Base-by-base conservation (phyloP, 768 basidiomycete species). In the Tulasnella sp. region DNA sequence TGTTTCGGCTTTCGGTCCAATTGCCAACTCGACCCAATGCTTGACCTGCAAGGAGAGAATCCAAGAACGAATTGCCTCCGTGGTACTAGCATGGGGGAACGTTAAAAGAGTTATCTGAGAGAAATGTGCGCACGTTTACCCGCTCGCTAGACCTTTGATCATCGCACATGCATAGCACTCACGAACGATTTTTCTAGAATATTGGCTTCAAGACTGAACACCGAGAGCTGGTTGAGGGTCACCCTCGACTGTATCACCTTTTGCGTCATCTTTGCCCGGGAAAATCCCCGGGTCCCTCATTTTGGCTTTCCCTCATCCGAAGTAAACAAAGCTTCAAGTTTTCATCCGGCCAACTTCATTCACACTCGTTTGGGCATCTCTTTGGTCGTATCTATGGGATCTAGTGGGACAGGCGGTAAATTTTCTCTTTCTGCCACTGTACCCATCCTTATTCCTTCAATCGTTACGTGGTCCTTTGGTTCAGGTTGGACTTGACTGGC, bases 51-150 rank as follows among this genome's bases (percentile, higher is more conserved):
- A 79, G 38, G 71, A 46, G 68, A 73, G 21, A 18, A 72, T 79
- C 10, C 71, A 71, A 34, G 46, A 68, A 12, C 42, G 78, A 18
- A 42, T 79, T 31, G 42, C 78, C 68, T 68, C 21, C 18, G 44
- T 46, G 2, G 78, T 79, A 0, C 78, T 46, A 9, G 42, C 16
- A 31, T 79, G 78, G 78, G 40, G 34, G 3, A 48, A 46, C 8
- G 71, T 79, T 19, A 72, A 74, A 38, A 72, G 39, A 16, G 31
- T 42, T 6, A 79, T 79, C 48, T 79, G 71, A 79, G 19, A 21
- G 62, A 18, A 34, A 34, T 36, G 27, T 14, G 7, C 62, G 62
- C 19, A 52, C 21, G 6, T 52, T 10, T 6, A 52, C 5, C 62
- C 8, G 4, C 27, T 14, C 58, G 58, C n/a, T 34, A 27, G 4